phyloP scores from a whole-genome alignment of 441 rosid species.

The Eruca vesicaria region DNA sequence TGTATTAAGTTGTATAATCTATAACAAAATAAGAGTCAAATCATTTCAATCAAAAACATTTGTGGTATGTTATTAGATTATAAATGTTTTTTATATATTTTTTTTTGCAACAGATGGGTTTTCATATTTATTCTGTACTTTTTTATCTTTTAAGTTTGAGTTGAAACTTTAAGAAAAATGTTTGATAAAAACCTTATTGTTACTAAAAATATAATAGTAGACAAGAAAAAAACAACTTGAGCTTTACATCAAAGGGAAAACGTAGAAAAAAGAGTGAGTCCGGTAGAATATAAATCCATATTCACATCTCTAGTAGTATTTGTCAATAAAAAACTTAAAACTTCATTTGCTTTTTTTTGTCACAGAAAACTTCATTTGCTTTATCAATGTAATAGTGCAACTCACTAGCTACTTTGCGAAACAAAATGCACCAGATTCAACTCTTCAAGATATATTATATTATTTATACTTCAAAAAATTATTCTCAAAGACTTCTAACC shows the following conservation, averaged over 20 bases:
- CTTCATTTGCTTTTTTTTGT: not conserved
- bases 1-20: not conserved
- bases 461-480: not conserved
- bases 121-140: not conserved
- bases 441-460: not conserved
- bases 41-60: not conserved
- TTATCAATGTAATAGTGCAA: not conserved
- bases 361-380: not conserved
- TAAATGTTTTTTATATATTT: not conserved
- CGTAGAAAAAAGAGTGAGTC: too few relatives aligned
- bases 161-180: not conserved
- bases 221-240: not conserved
- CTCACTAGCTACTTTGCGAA: conserved; percentile 3
- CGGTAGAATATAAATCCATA: not conserved
- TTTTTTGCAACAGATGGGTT: not conserved
- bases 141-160: not conserved
- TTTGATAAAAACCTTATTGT: not conserved
- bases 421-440: conserved; percentile 1
- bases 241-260: not conserved
- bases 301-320: not conserved
- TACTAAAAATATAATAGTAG: not conserved
- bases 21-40: not conserved
- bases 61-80: not conserved
- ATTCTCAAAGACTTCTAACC: not conserved
- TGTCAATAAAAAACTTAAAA: not conserved